Base-by-base conservation (phyloP, 768 basidiomycete genomes). In the Hemileccinum rubropunctum region DNA sequence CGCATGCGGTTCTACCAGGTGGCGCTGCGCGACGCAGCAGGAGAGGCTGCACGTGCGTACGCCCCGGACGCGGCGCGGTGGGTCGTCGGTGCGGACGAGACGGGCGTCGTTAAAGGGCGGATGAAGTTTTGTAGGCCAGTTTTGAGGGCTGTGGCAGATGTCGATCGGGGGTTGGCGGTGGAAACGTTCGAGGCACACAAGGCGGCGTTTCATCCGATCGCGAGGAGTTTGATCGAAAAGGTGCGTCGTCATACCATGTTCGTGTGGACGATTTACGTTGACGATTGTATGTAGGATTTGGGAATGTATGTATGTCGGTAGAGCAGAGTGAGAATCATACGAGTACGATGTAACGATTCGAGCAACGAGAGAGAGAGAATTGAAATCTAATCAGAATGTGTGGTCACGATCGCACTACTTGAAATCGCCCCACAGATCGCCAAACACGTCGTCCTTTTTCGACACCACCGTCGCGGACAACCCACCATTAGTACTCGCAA, bases 121-220 rank as follows among this genome's bases (percentile, higher is more conserved):
- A 91, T 91, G 88, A 91, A 91, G 63, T 90, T 90, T 71, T 91
- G 89, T 66, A 69, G 89, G 41, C 84, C 86, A 0, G 69, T 80
- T 6, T 82, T 91, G 61, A 69, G 79, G 32, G 79, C 72, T 0
- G 76, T 82, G 17, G 67, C 62, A 27, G 74, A 75, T 50, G 83
- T 83, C 18, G 72, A 91, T 58, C 59, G 63, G 41, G 58, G 60
- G 32, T 66, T 88, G 26, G 86, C 89, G 3, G 63, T 74, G 40
- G 57, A 69, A 28, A 73, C 70, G 27, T 91, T 82, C 65, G 61
- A 58, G 33, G 69, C 60, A 35, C 64, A 75, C 45, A 80, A 79
- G 61, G 63, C 62, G 8, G 68, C 68, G 9, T 91, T 90, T 74
- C 88, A 91, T 66, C 88, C 89, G 0, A 88, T 90, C 51, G 88